phyloP scores from a whole-genome alignment of 805 yeast genomes.

The Cyberlindnera bimundalis region DNA sequence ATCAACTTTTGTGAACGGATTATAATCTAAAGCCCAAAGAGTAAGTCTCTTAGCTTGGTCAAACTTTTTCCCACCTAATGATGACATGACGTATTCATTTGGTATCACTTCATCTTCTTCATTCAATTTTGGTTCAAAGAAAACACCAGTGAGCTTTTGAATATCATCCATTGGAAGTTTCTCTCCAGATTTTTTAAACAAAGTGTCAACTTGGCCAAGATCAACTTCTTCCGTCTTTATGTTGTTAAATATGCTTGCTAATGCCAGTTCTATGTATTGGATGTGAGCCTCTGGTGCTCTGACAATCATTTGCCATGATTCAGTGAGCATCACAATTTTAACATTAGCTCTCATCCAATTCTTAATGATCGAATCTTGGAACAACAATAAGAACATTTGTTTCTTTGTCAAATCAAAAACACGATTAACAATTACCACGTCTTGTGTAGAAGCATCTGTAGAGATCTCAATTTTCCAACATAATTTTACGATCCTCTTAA shows the following conservation, averaged over 20 bases:
- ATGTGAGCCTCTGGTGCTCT: conserved; percentile 23
- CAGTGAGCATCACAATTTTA: conserved; percentile 21
- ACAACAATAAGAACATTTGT: conserved; percentile 21
- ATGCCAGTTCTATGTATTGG: conserved; percentile 26
- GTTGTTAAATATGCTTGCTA: conserved; percentile 18
- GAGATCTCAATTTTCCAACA: conserved; percentile 22
- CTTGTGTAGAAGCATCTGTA: conserved; percentile 12
- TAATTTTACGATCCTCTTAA: conserved; percentile 9
- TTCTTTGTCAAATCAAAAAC: conserved; percentile 20
- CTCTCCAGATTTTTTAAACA: conserved; percentile 10
- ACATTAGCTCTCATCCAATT: conserved; percentile 28
- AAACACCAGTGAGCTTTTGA: conserved; percentile 24
- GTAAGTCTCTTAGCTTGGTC: conserved; percentile 24
- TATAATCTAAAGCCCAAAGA: conserved; percentile 26
- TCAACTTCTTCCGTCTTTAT: conserved; percentile 17
- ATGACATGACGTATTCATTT: conserved; percentile 17
- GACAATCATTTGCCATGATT: conserved; percentile 21
- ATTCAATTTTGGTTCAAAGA: conserved; percentile 15
- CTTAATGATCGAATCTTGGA: conserved; percentile 20
- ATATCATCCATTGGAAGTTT: conserved; percentile 23
- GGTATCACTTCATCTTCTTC: conserved; percentile 4
- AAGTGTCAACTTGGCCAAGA: conserved; percentile 11
- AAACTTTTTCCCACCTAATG: conserved; percentile 21
- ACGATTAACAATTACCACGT: conserved; percentile 19
- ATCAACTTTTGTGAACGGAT: conserved; percentile 19